These are phyloP conservation scores for Arthroderma uncinatum DNA, from an alignment of 2,329 filamentous ascomycete species.

Conservation along the genomic window DNA sequence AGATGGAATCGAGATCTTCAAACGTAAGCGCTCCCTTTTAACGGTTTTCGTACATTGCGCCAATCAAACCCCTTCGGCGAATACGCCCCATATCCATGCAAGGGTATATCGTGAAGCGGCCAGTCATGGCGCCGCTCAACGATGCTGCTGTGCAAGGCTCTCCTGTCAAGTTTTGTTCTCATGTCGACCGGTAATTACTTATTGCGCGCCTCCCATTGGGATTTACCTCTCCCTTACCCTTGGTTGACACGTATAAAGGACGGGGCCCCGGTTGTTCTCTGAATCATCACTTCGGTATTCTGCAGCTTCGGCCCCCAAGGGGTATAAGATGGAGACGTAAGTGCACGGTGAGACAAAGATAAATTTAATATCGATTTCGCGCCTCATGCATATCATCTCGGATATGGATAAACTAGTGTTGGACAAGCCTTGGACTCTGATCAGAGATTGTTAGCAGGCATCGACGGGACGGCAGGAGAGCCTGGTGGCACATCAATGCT, in stretches of 20 bases:
- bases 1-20: constrained; percentile 1
- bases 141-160: background rate
- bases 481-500: background rate
- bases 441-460: background rate
- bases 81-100: background rate
- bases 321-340: background rate
- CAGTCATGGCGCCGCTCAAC: background rate
- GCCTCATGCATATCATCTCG: constrained; percentile 7
- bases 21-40: background rate
- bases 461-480: background rate
- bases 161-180: background rate
- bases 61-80: background rate
- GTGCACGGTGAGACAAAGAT: constrained; percentile 11
- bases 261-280: background rate
- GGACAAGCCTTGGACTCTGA: background rate
- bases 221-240: background rate
- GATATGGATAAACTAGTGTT: background rate
- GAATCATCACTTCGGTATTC: background rate
- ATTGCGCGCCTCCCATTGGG: background rate
- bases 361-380: constrained; percentile 8
- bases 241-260: background rate
- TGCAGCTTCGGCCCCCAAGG: background rate
- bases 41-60: constrained; percentile 1
- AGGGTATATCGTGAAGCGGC: background rate
- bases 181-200: constrained; percentile 3